phyloP scores from a whole-genome alignment of 129 eudicot species.

The Oenanthe sinensis region DNA sequence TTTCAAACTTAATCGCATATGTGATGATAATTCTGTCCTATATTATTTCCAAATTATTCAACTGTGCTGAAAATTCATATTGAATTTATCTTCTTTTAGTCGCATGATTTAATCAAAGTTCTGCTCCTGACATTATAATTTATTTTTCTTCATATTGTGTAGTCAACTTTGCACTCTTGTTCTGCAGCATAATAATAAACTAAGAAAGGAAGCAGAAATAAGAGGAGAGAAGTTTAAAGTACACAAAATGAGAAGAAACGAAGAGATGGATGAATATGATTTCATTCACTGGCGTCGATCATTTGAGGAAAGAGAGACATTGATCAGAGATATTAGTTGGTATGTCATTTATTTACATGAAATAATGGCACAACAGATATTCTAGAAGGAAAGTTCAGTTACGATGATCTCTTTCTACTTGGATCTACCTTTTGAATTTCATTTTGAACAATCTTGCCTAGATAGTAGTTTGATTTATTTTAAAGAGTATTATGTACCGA shows the following conservation, averaged over 20 bases:
- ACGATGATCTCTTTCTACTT: neutral
- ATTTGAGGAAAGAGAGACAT: conserved; percentile 89
- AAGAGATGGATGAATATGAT: conserved; percentile 95
- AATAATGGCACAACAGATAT: neutral
- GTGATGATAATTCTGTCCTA: neutral
- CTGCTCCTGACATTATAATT: neutral
- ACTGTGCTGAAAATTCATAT: neutral
- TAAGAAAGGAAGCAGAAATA: conserved; percentile 56
- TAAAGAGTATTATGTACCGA: neutral
- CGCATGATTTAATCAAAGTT: neutral
- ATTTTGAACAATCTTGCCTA: neutral
- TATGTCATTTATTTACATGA: conserved; percentile 11
- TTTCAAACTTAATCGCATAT: neutral
- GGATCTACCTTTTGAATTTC: neutral
- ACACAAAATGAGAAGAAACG: conserved; percentile 57
- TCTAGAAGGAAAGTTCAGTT: neutral
- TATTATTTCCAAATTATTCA: neutral
- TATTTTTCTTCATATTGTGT: neutral
- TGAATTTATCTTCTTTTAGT: neutral
- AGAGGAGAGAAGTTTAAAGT: conserved; percentile 68
- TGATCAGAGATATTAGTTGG: conserved; percentile 93
- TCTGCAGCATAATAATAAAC: conserved; percentile 52
- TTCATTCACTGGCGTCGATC: conserved; percentile 98
- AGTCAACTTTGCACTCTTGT: conserved; percentile 15
- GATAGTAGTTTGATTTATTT: neutral